These are phyloP conservation scores for Diplocarpon rosae DNA, from an alignment of 2,329 filamentous ascomycete genomes.

Conservation along the genomic window DNA sequence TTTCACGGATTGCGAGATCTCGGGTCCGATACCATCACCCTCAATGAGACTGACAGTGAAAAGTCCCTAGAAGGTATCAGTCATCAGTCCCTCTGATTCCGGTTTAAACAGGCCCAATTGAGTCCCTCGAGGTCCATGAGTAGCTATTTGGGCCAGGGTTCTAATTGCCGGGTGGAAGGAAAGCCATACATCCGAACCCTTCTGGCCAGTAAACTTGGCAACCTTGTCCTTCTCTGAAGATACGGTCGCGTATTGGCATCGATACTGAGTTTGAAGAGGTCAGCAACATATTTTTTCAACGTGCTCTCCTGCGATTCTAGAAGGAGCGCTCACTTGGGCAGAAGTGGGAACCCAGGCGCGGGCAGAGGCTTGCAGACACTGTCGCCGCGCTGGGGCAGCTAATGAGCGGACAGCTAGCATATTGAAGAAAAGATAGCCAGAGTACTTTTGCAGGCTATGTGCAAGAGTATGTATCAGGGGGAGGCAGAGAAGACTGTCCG, in stretches of 20 bases:
- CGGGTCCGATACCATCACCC: slow-evolving; percentile 96
- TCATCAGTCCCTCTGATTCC: background rate
- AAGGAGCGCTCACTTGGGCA: slow-evolving; percentile 43
- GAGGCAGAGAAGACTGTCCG: slow-evolving; percentile 11
- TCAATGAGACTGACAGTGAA: slow-evolving; percentile 96
- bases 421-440: slow-evolving; percentile 32
- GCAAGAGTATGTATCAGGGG: slow-evolving; percentile 8
- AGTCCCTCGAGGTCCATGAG: slow-evolving; percentile 10
- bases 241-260: slow-evolving; percentile 51
- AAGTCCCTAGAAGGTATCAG: slow-evolving; percentile 55
- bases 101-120: slow-evolving; percentile 16
- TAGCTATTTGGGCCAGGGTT: slow-evolving; percentile 25
- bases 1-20: slow-evolving; percentile 97
- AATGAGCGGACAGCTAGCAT: slow-evolving; percentile 80
- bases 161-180: slow-evolving; percentile 13
- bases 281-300: slow-evolving; percentile 6
- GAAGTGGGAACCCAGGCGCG: slow-evolving; percentile 40
- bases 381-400: slow-evolving; percentile 62
- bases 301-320: background rate
- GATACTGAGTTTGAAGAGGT: slow-evolving; percentile 31
- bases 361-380: slow-evolving; percentile 63
- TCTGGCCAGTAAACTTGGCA: slow-evolving; percentile 86
- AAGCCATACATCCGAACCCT: slow-evolving; percentile 69
- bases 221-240: slow-evolving; percentile 52
- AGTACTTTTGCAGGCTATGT: slow-evolving; percentile 9